Percentiles rank a stretch among this genome's conserved stretches.
phyloP scores from a whole-genome alignment of 768 basidiomycete species.

The Lentinula detonsa region DNA sequence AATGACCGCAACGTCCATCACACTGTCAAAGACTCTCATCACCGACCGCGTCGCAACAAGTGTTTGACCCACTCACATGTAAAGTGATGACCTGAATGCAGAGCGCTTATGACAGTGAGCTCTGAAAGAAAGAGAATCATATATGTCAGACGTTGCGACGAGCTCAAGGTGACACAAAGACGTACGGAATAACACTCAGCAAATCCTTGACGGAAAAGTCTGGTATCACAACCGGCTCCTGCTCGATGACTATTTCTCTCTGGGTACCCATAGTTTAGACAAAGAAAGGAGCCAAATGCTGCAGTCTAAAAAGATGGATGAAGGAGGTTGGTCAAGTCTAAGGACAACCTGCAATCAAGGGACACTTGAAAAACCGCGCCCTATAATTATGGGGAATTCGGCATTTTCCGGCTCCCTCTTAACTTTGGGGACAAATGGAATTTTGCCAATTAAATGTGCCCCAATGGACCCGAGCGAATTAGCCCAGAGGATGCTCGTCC shows the following conservation, averaged over 20 bases:
- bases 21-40: slow-evolving; percentile 27
- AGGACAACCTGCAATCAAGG: slow-evolving; percentile 1
- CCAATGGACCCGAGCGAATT: background rate
- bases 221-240: slow-evolving; percentile 64
- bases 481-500: background rate
- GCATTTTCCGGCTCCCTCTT: background rate
- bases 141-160: background rate
- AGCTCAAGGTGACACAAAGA: slow-evolving; percentile 12
- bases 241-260: slow-evolving; percentile 32
- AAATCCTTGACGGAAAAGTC: slow-evolving; percentile 86
- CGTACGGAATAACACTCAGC: slow-evolving; percentile 77
- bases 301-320: slow-evolving; percentile 7
- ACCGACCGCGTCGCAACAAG: background rate
- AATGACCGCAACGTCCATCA: slow-evolving; percentile 74
- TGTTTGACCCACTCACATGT: slow-evolving; percentile 52
- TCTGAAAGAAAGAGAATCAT: slow-evolving; percentile 26
- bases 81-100: slow-evolving; percentile 67
- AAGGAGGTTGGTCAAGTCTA: slow-evolving; percentile 8
- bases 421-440: background rate
- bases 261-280: background rate
- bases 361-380: background rate
- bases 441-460: background rate
- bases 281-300: background rate
- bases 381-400: slow-evolving; percentile 4
- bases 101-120: slow-evolving; percentile 90